Percentiles rank a stretch among this genome's conserved stretches.
Conservation (phyloP, 306 rosid genomes). For the Corylus heterophylla region DNA sequence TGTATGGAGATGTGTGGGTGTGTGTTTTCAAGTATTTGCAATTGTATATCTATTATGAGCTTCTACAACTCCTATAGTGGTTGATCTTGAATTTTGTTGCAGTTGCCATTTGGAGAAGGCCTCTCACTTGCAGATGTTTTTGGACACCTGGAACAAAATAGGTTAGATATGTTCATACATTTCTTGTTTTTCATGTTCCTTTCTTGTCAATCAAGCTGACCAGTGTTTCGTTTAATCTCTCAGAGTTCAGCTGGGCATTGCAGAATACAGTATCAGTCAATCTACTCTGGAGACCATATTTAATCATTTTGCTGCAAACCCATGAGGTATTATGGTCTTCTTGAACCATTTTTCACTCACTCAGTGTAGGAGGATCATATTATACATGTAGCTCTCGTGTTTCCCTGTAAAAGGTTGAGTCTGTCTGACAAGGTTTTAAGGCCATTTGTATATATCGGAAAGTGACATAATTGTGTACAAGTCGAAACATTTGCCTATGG, state of each 20-base stretch:
- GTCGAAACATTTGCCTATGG: neutral
- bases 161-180: slow-evolving; percentile 43
- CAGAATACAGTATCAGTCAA: slow-evolving; percentile 93
- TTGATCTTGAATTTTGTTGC: slow-evolving; percentile 29
- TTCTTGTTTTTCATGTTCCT: slow-evolving; percentile 13
- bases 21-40: neutral
- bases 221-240: slow-evolving; percentile 27
- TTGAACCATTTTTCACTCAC: slow-evolving; percentile 6
- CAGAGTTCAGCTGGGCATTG: slow-evolving; percentile 67
- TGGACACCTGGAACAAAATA: slow-evolving; percentile 76
- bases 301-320: slow-evolving; percentile 83
- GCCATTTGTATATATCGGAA: slow-evolving; percentile 24
- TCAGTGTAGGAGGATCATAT: slow-evolving; percentile 11
- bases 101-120: slow-evolving; percentile 69
- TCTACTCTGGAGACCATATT: slow-evolving; percentile 91
- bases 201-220: slow-evolving; percentile 8
- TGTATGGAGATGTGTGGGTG: neutral
- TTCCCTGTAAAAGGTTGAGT: neutral
- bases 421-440: neutral
- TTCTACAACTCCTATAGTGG: neutral
- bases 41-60: neutral
- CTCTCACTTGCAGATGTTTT: slow-evolving; percentile 90
- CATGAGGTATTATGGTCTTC: slow-evolving; percentile 35
- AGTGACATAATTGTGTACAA: slow-evolving; percentile 5
- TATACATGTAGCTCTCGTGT: neutral